These are phyloP conservation scores for Chalaropsis thielavioides DNA, from an alignment of 2,329 filamentous ascomycete genomes.

Conservation along the genomic window DNA sequence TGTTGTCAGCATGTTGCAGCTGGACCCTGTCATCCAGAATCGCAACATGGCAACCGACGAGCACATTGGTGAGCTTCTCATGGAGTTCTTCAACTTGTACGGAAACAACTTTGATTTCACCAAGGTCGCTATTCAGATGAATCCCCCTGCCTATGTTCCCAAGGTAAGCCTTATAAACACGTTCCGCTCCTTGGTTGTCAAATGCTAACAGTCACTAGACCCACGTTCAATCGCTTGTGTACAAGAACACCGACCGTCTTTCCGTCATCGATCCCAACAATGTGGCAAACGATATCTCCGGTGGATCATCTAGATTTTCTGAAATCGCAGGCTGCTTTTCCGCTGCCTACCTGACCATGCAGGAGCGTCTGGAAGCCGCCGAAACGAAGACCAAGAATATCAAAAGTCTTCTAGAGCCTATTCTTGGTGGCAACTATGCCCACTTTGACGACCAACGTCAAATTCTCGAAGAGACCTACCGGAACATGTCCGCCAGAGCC, in stretches of 20 bases:
- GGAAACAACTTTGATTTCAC: slow-evolving; percentile 65
- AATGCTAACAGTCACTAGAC: slow-evolving; percentile 24
- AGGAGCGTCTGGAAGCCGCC: slow-evolving; percentile 33
- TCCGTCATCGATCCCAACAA: slow-evolving; percentile 90
- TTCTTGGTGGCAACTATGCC: slow-evolving; percentile 19
- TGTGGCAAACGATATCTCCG: slow-evolving; percentile 71
- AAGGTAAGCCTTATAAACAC: slow-evolving; percentile 43
- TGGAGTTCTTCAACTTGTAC: slow-evolving; percentile 83
- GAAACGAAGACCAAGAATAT: slow-evolving; percentile 9
- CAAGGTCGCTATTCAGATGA: slow-evolving; percentile 57
- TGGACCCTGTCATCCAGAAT: slow-evolving; percentile 57
- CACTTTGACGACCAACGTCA: slow-evolving; percentile 18
- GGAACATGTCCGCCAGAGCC: slow-evolving; percentile 1
- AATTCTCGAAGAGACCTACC: slow-evolving; percentile 10
- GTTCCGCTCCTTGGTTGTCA: not conserved
- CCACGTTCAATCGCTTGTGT: slow-evolving; percentile 33
- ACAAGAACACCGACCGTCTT: slow-evolving; percentile 52
- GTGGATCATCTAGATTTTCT: slow-evolving; percentile 58
- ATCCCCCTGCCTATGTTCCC: slow-evolving; percentile 56
- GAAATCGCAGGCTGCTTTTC: slow-evolving; percentile 57
- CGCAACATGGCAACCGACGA: slow-evolving; percentile 43
- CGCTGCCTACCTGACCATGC: slow-evolving; percentile 44
- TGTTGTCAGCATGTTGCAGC: slow-evolving; percentile 74
- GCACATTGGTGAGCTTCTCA: slow-evolving; percentile 64
- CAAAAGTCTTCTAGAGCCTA: slow-evolving; percentile 17